phyloP scores from a whole-genome alignment of 257 asterid genomes.

The Gynochthodes officinalis region DNA sequence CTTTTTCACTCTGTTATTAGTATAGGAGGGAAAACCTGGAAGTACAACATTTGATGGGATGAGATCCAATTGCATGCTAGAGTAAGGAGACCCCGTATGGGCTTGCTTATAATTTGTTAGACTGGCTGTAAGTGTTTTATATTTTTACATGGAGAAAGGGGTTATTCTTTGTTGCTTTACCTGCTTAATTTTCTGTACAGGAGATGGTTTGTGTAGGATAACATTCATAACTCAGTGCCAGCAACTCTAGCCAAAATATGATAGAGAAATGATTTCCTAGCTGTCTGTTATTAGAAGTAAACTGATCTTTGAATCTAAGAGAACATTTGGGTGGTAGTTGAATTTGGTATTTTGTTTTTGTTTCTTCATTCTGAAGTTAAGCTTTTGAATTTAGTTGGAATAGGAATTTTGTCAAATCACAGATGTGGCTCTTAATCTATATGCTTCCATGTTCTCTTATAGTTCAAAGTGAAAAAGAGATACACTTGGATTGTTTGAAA shows the following conservation, averaged over 20 bases:
- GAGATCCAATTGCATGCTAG: background rate
- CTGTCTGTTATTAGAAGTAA: background rate
- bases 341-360: no score
- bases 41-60: background rate
- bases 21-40: background rate
- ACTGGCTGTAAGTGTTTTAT: no score
- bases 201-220: background rate
- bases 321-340: background rate
- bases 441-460: no score
- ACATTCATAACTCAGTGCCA: background rate
- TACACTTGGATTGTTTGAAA: background rate
- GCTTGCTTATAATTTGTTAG: background rate
- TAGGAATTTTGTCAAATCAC: no score
- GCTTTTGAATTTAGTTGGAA: background rate
- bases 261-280: background rate
- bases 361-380: background rate
- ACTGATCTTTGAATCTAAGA: no score
- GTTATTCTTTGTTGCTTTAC: background rate
- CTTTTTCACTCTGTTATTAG: no score
- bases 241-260: background rate
- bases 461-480: background rate
- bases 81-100: background rate
- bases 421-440: no score
- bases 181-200: background rate
- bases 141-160: background rate